Conservation (phyloP, 345 rosid genomes). For the Moricandia moricandioides region DNA sequence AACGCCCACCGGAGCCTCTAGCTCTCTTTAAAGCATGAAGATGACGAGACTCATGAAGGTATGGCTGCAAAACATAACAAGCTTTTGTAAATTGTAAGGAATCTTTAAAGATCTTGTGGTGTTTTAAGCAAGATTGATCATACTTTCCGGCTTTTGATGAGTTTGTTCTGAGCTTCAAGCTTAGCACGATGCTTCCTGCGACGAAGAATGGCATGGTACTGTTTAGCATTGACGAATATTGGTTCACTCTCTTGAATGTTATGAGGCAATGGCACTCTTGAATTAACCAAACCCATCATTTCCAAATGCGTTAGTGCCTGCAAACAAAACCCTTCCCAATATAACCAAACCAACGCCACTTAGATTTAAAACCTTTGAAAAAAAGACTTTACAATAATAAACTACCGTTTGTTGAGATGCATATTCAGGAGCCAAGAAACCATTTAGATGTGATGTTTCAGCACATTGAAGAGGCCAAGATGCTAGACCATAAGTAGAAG, state of each 20-base stretch:
- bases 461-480: slow-evolving; percentile 42
- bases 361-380: background rate
- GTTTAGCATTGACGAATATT: slow-evolving; percentile 75
- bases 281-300: slow-evolving; percentile 47
- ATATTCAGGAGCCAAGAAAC: slow-evolving; percentile 46
- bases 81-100: background rate
- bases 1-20: slow-evolving; percentile 82
- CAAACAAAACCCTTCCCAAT: background rate
- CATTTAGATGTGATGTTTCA: slow-evolving; percentile 49
- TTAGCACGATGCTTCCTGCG: slow-evolving; percentile 77
- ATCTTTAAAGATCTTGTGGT: no score
- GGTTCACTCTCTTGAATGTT: slow-evolving; percentile 58
- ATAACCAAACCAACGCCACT: background rate
- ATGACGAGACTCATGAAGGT: slow-evolving; percentile 91
- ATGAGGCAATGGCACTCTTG: slow-evolving; percentile 68
- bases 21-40: slow-evolving; percentile 77
- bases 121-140: slow-evolving; percentile 27
- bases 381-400: background rate
- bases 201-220: slow-evolving; percentile 79
- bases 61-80: slow-evolving; percentile 49
- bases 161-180: slow-evolving; percentile 79
- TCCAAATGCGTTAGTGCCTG: slow-evolving; percentile 52
- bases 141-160: slow-evolving; percentile 69
- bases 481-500: slow-evolving; percentile 40
- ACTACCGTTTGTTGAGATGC: slow-evolving; percentile 50